Evolutionary conservation across 202 grass and related monocot genomes (phyloP).

Genomic region (Setaria italica): DNA sequence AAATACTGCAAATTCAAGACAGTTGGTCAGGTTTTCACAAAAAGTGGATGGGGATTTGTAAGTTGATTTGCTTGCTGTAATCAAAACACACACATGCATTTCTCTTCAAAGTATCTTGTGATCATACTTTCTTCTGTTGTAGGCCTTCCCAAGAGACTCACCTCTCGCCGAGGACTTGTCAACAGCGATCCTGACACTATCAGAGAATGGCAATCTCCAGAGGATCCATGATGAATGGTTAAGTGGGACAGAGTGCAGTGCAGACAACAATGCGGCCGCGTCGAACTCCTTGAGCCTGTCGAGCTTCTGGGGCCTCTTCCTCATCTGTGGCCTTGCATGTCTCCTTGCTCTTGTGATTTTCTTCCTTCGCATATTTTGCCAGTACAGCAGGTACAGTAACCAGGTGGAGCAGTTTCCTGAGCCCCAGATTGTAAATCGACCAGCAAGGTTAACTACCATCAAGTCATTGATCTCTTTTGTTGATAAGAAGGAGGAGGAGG

Average conservation of each 20-base stretch:
- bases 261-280: constrained; percentile 46
- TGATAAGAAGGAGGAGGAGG: constrained; percentile 86
- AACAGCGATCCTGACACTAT: constrained; percentile 87
- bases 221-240: constrained; percentile 97
- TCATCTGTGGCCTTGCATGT: constrained; percentile 83
- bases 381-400: constrained; percentile 75
- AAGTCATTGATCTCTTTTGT: constrained; percentile 80
- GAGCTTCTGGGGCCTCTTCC: constrained; percentile 90
- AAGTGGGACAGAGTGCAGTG: constrained; percentile 50
- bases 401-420: constrained; percentile 50
- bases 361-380: constrained; percentile 68
- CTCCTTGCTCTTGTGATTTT: constrained; percentile 74
- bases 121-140: constrained; percentile 12
- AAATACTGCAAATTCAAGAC: constrained; percentile 87
- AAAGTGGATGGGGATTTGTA: constrained; percentile 98
- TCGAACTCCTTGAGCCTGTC: constrained; percentile 66
- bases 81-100: background rate
- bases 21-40: constrained; percentile 91
- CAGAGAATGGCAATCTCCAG: constrained; percentile 87
- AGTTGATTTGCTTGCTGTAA: constrained; percentile 51
- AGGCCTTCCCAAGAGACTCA: constrained; percentile 94
- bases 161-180: constrained; percentile 85
- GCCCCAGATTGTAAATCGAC: constrained; percentile 51
- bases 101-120: constrained; percentile 8
- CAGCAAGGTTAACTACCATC: constrained; percentile 64